A percentile compares a stretch with the other conserved stretches of the same genome.
These are phyloP conservation scores for Zanthoxylum bungeanum DNA, from an alignment of 345 rosid genomes.

Conservation along the genomic window DNA sequence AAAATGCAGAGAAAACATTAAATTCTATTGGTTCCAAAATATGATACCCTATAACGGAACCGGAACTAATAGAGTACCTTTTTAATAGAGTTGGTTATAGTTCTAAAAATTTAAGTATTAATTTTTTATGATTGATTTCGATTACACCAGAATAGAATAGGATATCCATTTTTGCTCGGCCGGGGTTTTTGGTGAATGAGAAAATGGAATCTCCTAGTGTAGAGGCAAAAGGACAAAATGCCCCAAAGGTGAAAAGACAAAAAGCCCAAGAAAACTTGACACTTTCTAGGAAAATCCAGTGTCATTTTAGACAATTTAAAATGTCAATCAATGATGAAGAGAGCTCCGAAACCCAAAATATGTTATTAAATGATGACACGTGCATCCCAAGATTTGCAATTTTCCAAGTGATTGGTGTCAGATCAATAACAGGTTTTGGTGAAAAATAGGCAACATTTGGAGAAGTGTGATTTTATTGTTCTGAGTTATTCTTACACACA, in stretches of 20 bases:
- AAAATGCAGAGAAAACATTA: no score
- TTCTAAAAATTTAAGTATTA: no score
- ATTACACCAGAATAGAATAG: no score
- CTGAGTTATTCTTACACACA: not conserved
- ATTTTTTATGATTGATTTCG: no score
- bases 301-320: not conserved
- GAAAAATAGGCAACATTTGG: slow-evolving; percentile 21
- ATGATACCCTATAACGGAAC: no score
- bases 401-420: slow-evolving; percentile 17
- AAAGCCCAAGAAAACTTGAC: not conserved
- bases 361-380: not conserved
- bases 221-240: no score
- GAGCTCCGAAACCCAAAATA: not conserved
- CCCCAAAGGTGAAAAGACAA: not conserved
- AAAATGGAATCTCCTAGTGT: not conserved
- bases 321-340: not conserved
- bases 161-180: no score
- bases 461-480: slow-evolving; percentile 2
- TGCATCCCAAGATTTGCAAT: slow-evolving; percentile 8
- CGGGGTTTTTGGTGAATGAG: no score
- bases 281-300: not conserved
- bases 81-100: no score
- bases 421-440: not conserved
- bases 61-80: no score
- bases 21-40: no score